Evolutionary conservation across 2,329 filamentous ascomycete genomes (phyloP).

Genomic region (Monosporascus sp.): DNA sequence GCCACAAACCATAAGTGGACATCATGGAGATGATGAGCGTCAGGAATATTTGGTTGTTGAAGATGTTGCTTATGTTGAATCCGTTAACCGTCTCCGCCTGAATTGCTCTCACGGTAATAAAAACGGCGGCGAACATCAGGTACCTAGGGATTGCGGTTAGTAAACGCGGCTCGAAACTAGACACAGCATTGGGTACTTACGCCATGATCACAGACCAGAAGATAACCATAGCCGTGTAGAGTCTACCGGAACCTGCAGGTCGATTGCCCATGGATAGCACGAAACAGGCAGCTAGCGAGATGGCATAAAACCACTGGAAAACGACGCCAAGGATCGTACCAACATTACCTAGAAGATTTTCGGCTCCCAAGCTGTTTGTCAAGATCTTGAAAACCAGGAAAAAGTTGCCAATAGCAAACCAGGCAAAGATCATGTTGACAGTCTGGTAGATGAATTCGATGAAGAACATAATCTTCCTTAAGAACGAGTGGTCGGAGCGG

Average conservation of each 20-base stretch:
- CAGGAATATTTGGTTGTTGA: constrained; percentile 86
- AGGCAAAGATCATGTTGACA: constrained; percentile 95
- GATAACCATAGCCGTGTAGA: constrained; percentile 96
- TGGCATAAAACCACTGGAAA: constrained; percentile 95
- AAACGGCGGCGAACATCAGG: constrained; percentile 89
- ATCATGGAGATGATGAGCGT: constrained; percentile 88
- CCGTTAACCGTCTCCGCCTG: constrained; percentile 60
- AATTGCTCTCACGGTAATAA: constrained; percentile 85
- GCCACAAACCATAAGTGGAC: constrained; percentile 90
- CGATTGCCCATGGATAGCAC: constrained; percentile 91
- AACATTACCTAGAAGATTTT: constrained; percentile 64
- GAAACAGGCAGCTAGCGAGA: constrained; percentile 88
- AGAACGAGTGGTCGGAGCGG: constrained; percentile 80
- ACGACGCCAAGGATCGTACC: constrained; percentile 80
- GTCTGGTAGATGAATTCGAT: constrained; percentile 94
- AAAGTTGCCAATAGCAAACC: constrained; percentile 98
- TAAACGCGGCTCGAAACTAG: background rate
- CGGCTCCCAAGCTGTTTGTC: constrained; percentile 72
- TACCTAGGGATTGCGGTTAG: constrained; percentile 49
- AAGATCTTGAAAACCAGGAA: constrained; percentile 98
- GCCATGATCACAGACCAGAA: constrained; percentile 97
- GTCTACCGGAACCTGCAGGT: constrained; percentile 85
- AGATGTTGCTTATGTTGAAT: constrained; percentile 67
- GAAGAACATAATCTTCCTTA: constrained; percentile 85
- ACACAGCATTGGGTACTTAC: constrained; percentile 41